These are phyloP conservation scores for Coemansia sp. DNA, from an alignment of 192 early-diverging fungal species.

Conservation along the genomic window DNA sequence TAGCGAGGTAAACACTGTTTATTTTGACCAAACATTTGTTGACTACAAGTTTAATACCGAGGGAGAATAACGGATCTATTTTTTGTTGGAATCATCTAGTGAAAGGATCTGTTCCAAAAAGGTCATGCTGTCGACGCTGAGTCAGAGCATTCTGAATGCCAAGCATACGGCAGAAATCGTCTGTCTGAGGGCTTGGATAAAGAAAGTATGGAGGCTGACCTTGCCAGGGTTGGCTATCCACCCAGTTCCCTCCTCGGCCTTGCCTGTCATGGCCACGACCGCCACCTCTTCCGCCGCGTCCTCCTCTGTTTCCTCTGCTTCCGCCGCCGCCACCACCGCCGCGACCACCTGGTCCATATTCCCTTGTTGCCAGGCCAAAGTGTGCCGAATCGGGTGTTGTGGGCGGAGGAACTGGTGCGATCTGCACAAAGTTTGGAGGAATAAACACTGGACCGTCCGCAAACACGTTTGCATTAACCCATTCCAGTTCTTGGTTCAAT, in stretches of 20 bases:
- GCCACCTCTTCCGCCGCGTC: slow-evolving; percentile 2
- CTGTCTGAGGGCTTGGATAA: slow-evolving; percentile 85
- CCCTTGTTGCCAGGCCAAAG: slow-evolving; percentile 33
- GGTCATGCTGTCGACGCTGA: slow-evolving; percentile 16
- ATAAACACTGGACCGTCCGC: slow-evolving; percentile 57
- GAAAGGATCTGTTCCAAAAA: neutral
- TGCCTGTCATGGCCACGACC: slow-evolving; percentile 8
- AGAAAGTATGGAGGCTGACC: slow-evolving; percentile 33
- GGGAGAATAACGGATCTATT: neutral
- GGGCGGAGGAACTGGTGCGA: slow-evolving; percentile 59
- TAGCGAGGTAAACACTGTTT: neutral
- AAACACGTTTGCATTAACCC: slow-evolving; percentile 66
- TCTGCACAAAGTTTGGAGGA: slow-evolving; percentile 77
- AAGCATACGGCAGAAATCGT: slow-evolving; percentile 68
- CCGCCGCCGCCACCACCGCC: slow-evolving; percentile 8
- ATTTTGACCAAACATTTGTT: neutral
- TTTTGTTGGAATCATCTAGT: neutral
- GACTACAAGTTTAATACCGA: neutral
- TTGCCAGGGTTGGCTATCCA: slow-evolving; percentile 8
- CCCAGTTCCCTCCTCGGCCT: neutral
- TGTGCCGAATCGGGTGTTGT: slow-evolving; percentile 39
- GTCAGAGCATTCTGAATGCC: slow-evolving; percentile 57
- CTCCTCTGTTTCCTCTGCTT: too few species aligned
- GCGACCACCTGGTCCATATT: neutral
- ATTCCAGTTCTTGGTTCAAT: slow-evolving; percentile 63